Conservation (phyloP, 805 yeast genomes). For the Candida caryicola region DNA sequence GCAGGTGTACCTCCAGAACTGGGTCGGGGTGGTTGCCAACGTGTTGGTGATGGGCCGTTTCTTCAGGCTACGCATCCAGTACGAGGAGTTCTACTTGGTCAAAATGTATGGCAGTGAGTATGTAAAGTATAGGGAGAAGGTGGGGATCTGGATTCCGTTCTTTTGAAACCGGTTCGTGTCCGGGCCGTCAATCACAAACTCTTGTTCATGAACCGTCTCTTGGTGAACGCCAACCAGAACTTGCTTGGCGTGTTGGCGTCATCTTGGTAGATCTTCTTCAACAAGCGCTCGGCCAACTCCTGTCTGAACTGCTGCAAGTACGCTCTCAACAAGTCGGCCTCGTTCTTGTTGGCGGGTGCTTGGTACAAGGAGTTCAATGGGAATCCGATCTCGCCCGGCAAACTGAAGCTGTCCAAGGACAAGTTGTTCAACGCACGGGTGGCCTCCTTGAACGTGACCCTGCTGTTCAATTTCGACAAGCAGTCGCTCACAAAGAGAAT, state of each 20-base stretch:
- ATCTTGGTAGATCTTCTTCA: slow-evolving; percentile 67
- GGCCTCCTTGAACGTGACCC: slow-evolving; percentile 57
- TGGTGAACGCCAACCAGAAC: slow-evolving; percentile 93
- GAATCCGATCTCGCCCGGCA: slow-evolving; percentile 95
- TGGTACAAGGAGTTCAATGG: slow-evolving; percentile 80
- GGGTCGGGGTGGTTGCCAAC: slow-evolving; percentile 15
- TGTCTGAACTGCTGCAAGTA: slow-evolving; percentile 93
- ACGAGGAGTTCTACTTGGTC: slow-evolving; percentile 34
- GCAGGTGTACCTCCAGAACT: slow-evolving; percentile 27
- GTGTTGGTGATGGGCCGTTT: slow-evolving; percentile 21
- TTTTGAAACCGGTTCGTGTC: slow-evolving; percentile 5
- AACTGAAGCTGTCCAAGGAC: slow-evolving; percentile 80
- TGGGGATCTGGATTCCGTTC: slow-evolving; percentile 30
- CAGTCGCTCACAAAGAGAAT: slow-evolving; percentile 87
- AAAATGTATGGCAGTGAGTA: slow-evolving; percentile 29
- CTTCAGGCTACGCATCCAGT: slow-evolving; percentile 28
- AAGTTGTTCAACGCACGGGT: slow-evolving; percentile 71
- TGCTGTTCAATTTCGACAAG: slow-evolving; percentile 55
- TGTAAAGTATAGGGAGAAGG: slow-evolving; percentile 19
- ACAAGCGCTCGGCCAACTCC: slow-evolving; percentile 79
- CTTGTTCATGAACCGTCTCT: slow-evolving; percentile 95
- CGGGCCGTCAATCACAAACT: slow-evolving; percentile 45
- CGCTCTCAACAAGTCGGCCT: slow-evolving; percentile 72
- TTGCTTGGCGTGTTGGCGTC: slow-evolving; percentile 68
- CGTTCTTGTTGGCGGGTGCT: slow-evolving; percentile 71